phyloP scores from a whole-genome alignment of 805 yeast genomes.

The Metschnikowia koreensis region DNA sequence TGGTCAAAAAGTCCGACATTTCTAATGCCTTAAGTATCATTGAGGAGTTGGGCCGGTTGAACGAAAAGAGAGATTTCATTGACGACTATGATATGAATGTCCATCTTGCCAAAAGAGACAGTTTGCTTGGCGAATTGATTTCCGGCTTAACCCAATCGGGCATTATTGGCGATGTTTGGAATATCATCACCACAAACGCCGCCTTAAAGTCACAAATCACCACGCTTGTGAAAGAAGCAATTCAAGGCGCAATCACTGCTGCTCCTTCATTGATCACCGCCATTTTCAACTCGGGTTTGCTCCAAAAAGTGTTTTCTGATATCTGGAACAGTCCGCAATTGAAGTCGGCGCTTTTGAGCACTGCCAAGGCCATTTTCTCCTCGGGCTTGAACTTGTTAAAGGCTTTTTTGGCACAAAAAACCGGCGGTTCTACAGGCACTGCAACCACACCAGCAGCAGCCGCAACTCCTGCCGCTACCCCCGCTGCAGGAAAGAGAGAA shows the following conservation, averaged over 20 bases:
- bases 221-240: slow-evolving; percentile 29
- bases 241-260: slow-evolving; percentile 34
- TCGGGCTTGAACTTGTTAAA: slow-evolving; percentile 31
- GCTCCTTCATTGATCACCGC: slow-evolving; percentile 43
- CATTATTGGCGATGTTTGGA: slow-evolving; percentile 35
- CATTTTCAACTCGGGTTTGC: slow-evolving; percentile 41
- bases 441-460: slow-evolving; percentile 19
- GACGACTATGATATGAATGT: slow-evolving; percentile 27
- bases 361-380: slow-evolving; percentile 34
- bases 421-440: slow-evolving; percentile 13
- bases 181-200: slow-evolving; percentile 32
- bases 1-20: slow-evolving; percentile 37
- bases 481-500: slow-evolving; percentile 19
- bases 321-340: slow-evolving; percentile 34
- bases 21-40: slow-evolving; percentile 33
- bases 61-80: slow-evolving; percentile 35
- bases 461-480: slow-evolving; percentile 16
- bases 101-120: slow-evolving; percentile 34
- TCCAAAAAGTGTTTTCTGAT: slow-evolving; percentile 30
- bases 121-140: slow-evolving; percentile 35
- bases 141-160: slow-evolving; percentile 39
- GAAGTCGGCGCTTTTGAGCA: slow-evolving; percentile 31
- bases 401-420: slow-evolving; percentile 17
- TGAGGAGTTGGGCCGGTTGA: slow-evolving; percentile 31
- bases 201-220: slow-evolving; percentile 27